Conservation (phyloP, 2,329 filamentous ascomycete genomes). For the Sclerotinia trifoliorum region DNA sequence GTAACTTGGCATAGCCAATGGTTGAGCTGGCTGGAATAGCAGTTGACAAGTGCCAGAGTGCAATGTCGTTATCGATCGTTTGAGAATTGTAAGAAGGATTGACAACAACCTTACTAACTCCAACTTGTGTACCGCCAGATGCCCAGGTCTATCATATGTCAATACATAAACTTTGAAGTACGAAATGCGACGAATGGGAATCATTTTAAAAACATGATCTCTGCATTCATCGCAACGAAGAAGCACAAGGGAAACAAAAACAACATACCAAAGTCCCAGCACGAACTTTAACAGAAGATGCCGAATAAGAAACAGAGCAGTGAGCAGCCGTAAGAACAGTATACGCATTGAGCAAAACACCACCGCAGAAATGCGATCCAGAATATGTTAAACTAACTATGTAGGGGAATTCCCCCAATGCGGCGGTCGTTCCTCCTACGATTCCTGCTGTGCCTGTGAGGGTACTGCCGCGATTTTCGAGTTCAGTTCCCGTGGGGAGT, state of each 20-base stretch:
- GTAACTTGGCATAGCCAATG: conserved; percentile 29
- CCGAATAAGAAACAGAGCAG: conserved; percentile 26
- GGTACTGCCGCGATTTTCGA: background rate
- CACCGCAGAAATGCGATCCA: conserved; percentile 30
- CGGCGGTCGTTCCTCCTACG: conserved; percentile 27
- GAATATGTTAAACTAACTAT: conserved; percentile 26
- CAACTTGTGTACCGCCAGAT: conserved; percentile 28
- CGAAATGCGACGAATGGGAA: background rate
- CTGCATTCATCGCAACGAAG: too few relatives aligned
- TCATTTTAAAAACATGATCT: background rate
- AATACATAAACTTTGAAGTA: background rate
- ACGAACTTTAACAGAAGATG: conserved; percentile 29
- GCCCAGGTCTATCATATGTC: conserved; percentile 24
- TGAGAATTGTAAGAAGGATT: conserved; percentile 27
- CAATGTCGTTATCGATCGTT: conserved; percentile 26
- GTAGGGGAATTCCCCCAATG: conserved; percentile 31
- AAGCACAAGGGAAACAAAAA: background rate
- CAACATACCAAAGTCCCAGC: conserved; percentile 30
- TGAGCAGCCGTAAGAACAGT: conserved; percentile 34
- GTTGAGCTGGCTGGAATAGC: conserved; percentile 26
- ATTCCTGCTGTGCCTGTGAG: background rate
- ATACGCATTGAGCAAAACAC: conserved; percentile 29
- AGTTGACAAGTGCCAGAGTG: conserved; percentile 29
- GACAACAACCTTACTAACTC: conserved; percentile 24
- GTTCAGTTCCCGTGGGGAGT: background rate